These are phyloP conservation scores for Clavispora phyllophila DNA, from an alignment of 805 yeast genomes.

Conservation along the genomic window DNA sequence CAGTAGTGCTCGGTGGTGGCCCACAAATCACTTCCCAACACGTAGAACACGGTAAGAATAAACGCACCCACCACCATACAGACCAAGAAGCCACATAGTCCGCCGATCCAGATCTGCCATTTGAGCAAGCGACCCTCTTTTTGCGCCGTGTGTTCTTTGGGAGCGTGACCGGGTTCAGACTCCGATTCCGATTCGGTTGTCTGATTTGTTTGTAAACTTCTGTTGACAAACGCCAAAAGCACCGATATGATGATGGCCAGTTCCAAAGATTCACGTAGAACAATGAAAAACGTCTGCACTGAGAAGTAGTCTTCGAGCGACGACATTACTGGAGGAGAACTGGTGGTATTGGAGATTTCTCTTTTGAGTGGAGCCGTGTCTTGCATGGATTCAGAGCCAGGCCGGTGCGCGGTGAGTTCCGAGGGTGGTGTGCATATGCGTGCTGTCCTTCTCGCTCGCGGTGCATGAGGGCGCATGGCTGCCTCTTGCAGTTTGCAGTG, in stretches of 20 bases:
- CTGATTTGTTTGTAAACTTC: constrained; percentile 4
- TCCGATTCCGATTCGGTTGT: not conserved
- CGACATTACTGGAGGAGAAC: constrained; percentile 4
- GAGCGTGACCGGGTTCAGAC: not conserved
- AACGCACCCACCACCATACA: constrained; percentile 38
- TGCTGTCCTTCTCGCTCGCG: too few relatives aligned
- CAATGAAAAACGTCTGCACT: constrained; percentile 17
- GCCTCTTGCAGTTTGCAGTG: too few relatives aligned
- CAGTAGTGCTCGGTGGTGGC: constrained; percentile 43
- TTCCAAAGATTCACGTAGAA: constrained; percentile 17
- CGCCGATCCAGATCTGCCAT: constrained; percentile 42
- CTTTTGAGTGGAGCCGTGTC: not conserved
- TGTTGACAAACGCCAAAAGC: constrained; percentile 15
- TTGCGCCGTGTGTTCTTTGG: not conserved
- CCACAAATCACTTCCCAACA: constrained; percentile 43
- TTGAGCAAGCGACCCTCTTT: constrained; percentile 19
- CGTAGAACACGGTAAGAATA: constrained; percentile 35
- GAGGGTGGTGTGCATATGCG: not conserved
- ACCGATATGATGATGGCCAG: constrained; percentile 19
- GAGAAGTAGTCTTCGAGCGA: constrained; percentile 14
- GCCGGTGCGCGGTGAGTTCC: not conserved
- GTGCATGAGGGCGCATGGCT: too few relatives aligned
- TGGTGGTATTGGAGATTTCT: not conserved
- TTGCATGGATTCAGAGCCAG: not conserved
- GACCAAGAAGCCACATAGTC: constrained; percentile 32